Base-by-base conservation (phyloP, 805 yeast species). In the Wickerhamiella musiphila region DNA sequence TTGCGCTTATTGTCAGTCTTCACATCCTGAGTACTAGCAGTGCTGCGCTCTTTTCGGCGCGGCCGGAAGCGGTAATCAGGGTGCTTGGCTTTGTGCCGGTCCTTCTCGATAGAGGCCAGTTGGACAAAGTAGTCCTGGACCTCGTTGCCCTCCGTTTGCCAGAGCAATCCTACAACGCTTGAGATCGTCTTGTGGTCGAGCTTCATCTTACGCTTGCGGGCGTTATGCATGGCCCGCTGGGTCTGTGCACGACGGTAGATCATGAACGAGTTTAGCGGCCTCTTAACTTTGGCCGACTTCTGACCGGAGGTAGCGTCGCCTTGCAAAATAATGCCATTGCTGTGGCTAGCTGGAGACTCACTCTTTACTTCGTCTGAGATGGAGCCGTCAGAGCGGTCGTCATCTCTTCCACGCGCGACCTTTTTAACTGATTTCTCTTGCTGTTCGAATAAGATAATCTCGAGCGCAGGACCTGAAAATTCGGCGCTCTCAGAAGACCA, bases 201-300 rank as follows among this genome's bases (percentile, higher is more conserved):
- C 40, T 53, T 56, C 36, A 44, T 40, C 26, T 40, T 45, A 32
- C 35, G 35, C 26, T 46, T 39, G 23, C 45, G 36, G 11, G 51
- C 48, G 27, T 50, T 45, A 4, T 51, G 45, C 35, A 55, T 48
- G 12, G 62, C 60, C 8, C 55, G 55, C 38, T 58, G 61, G 12
- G 63, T 57, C 54, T 61, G 58, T 5, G 59, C 42, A 14, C 59
- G 49, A 31, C 68, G 51, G 41, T 64, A 63, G 7, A 63, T 49
- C 68, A 63, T 63, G 39, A 60, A 63, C 18, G 64, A 56, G 45
- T 63, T 63, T 35, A 62, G 49, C 1, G 68, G 68, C 26, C 69
- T 53, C 39, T 63, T 64, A 29, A 63, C 52, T 34, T 58, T 25
- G 11, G 11, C 17, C 18, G 8, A 7, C 8, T 23, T 15, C 12